These are phyloP conservation scores for Rhodamnia rubescens DNA, from an alignment of 345 rosid genomes.

Conservation along the genomic window DNA sequence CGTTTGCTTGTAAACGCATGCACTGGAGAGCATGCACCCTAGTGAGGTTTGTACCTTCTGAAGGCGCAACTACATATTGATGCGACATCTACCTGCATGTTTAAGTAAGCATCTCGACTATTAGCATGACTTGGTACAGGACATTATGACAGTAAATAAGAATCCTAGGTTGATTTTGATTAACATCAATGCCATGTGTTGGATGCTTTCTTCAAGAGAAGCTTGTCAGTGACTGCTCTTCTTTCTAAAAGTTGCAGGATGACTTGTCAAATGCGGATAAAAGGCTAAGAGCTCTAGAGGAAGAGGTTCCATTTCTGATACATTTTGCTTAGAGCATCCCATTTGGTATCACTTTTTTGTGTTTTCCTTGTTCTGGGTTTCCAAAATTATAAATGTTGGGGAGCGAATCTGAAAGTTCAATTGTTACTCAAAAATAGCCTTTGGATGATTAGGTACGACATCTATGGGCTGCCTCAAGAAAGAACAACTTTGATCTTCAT, in stretches of 20 bases:
- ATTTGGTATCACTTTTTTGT: not conserved
- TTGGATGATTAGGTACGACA: conserved; percentile 40
- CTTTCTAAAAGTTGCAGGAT: conserved; percentile 25
- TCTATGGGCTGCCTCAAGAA: conserved; percentile 63
- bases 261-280: conserved; percentile 20
- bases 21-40: too few species aligned
- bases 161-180: not conserved
- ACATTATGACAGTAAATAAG: too few species aligned
- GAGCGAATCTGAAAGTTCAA: conserved; percentile 1
- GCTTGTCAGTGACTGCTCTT: not conserved
- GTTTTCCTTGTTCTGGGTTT: not conserved
- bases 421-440: conserved; percentile 22
- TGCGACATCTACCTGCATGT: too few species aligned
- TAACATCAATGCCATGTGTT: not conserved
- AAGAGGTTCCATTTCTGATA: conserved; percentile 45
- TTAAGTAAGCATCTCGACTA: too few species aligned
- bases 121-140: too few species aligned
- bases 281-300: conserved; percentile 31
- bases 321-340: not conserved
- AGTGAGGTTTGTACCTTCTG: too few species aligned
- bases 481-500: conserved; percentile 68
- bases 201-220: not conserved
- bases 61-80: too few species aligned
- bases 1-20: too few species aligned
- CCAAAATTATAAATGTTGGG: not conserved